These are phyloP conservation scores for Malassezia obtusa DNA, from an alignment of 1,284 basidiomycete genomes.

Conservation along the genomic window DNA sequence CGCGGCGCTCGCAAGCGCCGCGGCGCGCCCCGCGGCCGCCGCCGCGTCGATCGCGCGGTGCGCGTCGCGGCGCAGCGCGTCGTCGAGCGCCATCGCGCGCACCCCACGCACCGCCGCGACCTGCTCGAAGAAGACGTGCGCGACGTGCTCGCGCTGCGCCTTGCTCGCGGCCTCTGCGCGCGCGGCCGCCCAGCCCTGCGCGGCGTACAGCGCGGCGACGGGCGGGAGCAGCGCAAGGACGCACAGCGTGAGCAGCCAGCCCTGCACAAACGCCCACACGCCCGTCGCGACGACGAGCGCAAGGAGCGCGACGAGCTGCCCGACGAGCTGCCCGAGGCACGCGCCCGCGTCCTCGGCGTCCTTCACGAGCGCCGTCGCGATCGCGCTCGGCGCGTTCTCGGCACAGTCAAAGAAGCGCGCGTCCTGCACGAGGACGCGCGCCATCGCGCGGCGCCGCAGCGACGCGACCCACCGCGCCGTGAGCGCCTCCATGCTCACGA, in stretches of 20 bases:
- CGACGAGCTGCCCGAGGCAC: slow-evolving; percentile 65
- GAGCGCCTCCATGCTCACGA: slow-evolving; percentile 54
- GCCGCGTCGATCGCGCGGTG: slow-evolving; percentile 60
- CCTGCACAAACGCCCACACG: slow-evolving; percentile 72
- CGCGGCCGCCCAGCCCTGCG: slow-evolving; percentile 63
- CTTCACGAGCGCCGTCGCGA: slow-evolving; percentile 76
- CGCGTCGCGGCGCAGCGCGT: slow-evolving; percentile 50
- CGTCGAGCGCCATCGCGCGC: slow-evolving; percentile 69
- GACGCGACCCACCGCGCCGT: slow-evolving; percentile 67
- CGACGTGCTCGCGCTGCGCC: slow-evolving; percentile 69
- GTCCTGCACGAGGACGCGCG: slow-evolving; percentile 66
- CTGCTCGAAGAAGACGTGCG: slow-evolving; percentile 75
- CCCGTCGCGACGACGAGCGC: slow-evolving; percentile 75
- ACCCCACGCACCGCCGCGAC: slow-evolving; percentile 77
- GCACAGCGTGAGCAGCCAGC: slow-evolving; percentile 88
- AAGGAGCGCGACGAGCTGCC: slow-evolving; percentile 59
- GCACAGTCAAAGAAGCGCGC: slow-evolving; percentile 77
- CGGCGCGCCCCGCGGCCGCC: slow-evolving; percentile 62
- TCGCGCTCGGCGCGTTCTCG: slow-evolving; percentile 55
- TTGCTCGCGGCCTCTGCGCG: slow-evolving; percentile 72
- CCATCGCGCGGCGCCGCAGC: slow-evolving; percentile 59
- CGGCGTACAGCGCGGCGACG: slow-evolving; percentile 63
- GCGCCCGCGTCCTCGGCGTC: slow-evolving; percentile 80
- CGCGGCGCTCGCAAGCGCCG: slow-evolving; percentile 66
- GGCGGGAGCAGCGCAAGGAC: slow-evolving; percentile 77